These are phyloP conservation scores for Pseudofabraea citricarpa DNA, from an alignment of 2,329 filamentous ascomycete genomes.

Conservation along the genomic window DNA sequence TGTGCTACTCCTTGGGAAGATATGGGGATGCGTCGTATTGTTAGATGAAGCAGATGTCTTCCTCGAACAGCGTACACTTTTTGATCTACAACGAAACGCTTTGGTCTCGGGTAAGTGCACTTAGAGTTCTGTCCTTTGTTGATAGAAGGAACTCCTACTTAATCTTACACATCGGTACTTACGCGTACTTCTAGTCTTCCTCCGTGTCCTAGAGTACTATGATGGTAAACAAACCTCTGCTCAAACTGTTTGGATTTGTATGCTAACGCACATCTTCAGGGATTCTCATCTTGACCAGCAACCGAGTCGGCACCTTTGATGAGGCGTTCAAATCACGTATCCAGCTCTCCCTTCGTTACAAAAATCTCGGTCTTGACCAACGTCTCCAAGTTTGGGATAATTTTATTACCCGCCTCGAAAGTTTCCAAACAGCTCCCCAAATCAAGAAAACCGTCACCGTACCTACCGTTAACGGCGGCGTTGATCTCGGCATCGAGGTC, in stretches of 20 bases:
- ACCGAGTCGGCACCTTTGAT: conserved; percentile 31
- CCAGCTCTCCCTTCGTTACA: conserved; percentile 27
- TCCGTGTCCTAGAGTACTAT: conserved; percentile 36
- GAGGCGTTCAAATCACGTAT: conserved; percentile 32
- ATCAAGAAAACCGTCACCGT: neutral
- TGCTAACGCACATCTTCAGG: no score
- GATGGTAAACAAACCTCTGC: no score
- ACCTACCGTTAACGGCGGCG: neutral
- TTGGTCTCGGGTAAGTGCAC: no score
- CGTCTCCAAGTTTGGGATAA: neutral
- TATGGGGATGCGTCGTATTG: conserved; percentile 58
- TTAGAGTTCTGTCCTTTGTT: no score
- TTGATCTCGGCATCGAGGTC: neutral
- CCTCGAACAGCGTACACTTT: conserved; percentile 4
- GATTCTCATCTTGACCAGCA: conserved; percentile 35
- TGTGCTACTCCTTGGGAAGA: conserved; percentile 16
- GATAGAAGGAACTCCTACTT: no score
- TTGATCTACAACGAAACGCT: conserved; percentile 8
- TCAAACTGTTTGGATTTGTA: no score
- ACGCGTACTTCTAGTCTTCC: no score
- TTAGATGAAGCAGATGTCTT: no score
- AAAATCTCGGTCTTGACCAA: neutral
- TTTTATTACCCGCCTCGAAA: neutral
- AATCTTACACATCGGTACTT: no score
- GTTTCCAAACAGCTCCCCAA: neutral